Evolutionary conservation across 2,329 filamentous ascomycete species (phyloP).

Genomic region (Colletotrichum sp.): DNA sequence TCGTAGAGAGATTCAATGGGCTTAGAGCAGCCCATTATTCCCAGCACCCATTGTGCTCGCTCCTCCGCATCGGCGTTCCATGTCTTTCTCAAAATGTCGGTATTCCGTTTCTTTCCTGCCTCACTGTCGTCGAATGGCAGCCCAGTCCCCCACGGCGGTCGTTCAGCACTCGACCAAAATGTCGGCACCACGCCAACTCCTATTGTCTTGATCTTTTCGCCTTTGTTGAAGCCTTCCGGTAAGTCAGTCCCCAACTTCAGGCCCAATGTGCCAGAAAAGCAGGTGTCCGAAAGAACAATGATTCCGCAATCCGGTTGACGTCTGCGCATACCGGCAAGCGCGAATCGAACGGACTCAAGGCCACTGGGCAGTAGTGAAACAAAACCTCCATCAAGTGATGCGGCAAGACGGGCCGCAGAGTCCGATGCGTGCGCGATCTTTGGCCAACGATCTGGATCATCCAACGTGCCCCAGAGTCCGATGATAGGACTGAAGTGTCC

Average conservation of each 20-base stretch:
- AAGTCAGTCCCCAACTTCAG: background rate
- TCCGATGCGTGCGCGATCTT: background rate
- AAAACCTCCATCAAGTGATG: conserved; percentile 1
- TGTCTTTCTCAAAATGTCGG: background rate
- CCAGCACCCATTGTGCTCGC: background rate
- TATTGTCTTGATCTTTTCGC: background rate
- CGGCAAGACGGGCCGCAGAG: background rate
- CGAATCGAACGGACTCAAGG: background rate
- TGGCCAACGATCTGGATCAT: conserved; percentile 3
- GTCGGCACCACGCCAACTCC: background rate
- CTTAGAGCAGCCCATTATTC: background rate
- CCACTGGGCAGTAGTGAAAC: background rate
- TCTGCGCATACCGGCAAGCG: background rate
- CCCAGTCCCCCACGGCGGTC: conserved; percentile 1
- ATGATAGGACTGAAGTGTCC: conserved; percentile 5
- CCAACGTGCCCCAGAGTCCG: background rate
- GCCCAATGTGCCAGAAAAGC: background rate
- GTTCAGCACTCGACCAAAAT: conserved; percentile 1
- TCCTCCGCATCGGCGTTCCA: background rate
- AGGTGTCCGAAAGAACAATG: background rate
- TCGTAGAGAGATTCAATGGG: background rate
- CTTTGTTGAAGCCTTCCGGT: background rate
- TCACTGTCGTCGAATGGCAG: background rate
- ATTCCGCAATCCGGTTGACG: background rate
- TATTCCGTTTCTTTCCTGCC: background rate